Conservation (phyloP, 2,329 filamentous ascomycete genomes). For the Aspergillus nomiae region DNA sequence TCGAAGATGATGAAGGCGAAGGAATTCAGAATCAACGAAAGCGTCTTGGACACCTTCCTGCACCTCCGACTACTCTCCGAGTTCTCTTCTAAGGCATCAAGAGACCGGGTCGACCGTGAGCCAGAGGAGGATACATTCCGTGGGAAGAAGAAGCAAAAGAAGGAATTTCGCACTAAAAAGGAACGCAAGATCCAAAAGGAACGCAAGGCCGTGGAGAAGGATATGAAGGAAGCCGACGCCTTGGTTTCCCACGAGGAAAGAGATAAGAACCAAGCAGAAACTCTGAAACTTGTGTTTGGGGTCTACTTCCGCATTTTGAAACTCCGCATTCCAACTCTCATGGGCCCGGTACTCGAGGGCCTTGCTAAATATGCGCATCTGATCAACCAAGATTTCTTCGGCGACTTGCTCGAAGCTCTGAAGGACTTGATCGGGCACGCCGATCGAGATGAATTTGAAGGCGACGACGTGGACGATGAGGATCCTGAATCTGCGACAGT, state of each 20-base stretch:
- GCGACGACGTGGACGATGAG: conserved; percentile 45
- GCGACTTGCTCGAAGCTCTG: conserved; percentile 88
- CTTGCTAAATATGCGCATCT: conserved; percentile 91
- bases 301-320: conserved; percentile 95
- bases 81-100: conserved; percentile 81
- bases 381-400: conserved; percentile 99
- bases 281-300: conserved; percentile 91
- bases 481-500: conserved; percentile 43
- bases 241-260: conserved; percentile 88
- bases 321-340: conserved; percentile 74
- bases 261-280: conserved; percentile 93
- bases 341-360: conserved; percentile 96
- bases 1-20: conserved; percentile 94
- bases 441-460: conserved; percentile 50
- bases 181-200: conserved; percentile 82
- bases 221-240: conserved; percentile 90
- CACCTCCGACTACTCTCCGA: conserved; percentile 86
- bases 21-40: conserved; percentile 81
- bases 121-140: conserved; percentile 44
- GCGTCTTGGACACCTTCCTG: conserved; percentile 85
- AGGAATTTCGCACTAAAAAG: conserved; percentile 85
- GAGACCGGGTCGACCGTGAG: conserved; percentile 69
- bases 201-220: conserved; percentile 84
- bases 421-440: conserved; percentile 87
- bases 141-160: conserved; percentile 71